Evolutionary conservation across 768 basidiomycete genomes (phyloP).

Genomic region (Tulasnella sp.): DNA sequence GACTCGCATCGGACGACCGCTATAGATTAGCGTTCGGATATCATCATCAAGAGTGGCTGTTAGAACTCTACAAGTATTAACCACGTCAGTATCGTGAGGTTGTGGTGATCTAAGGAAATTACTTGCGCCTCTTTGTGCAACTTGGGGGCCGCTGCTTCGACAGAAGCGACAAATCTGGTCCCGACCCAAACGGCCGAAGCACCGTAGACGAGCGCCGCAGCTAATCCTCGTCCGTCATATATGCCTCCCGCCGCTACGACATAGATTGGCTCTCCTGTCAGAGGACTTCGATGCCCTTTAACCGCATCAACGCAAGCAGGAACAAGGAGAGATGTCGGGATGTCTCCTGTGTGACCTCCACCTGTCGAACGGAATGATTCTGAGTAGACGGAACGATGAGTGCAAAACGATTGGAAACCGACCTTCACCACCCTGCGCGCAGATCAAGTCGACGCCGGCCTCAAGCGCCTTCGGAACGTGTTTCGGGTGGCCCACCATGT

Average conservation of each 20-base stretch:
- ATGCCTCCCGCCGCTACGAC: constrained; percentile 82
- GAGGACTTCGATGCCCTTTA: constrained; percentile 45
- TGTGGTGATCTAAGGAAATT: constrained; percentile 24
- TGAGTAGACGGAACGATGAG: background rate
- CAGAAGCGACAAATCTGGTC: constrained; percentile 74
- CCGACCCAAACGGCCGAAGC: constrained; percentile 83
- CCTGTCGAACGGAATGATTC: constrained; percentile 49
- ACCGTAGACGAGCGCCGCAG: constrained; percentile 67
- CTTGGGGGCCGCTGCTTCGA: constrained; percentile 67
- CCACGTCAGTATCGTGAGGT: background rate
- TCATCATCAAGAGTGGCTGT: constrained; percentile 49
- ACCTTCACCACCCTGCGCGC: constrained; percentile 51
- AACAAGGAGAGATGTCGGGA: constrained; percentile 44
- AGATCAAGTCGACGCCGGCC: constrained; percentile 81
- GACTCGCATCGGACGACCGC: constrained; percentile 62
- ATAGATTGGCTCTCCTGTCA: constrained; percentile 63
- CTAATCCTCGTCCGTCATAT: constrained; percentile 70
- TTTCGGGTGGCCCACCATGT: constrained; percentile 63
- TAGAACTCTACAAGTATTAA: background rate
- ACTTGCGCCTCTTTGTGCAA: constrained; percentile 53
- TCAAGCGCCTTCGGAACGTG: constrained; percentile 67
- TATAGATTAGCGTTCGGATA: constrained; percentile 56
- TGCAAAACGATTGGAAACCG: background rate
- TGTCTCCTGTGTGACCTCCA: constrained; percentile 81
- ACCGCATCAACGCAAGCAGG: background rate